Evolutionary conservation across 495 filamentous ascomycete genomes (phyloP).

Genomic region (Talaromyces proteolyticus): DNA sequence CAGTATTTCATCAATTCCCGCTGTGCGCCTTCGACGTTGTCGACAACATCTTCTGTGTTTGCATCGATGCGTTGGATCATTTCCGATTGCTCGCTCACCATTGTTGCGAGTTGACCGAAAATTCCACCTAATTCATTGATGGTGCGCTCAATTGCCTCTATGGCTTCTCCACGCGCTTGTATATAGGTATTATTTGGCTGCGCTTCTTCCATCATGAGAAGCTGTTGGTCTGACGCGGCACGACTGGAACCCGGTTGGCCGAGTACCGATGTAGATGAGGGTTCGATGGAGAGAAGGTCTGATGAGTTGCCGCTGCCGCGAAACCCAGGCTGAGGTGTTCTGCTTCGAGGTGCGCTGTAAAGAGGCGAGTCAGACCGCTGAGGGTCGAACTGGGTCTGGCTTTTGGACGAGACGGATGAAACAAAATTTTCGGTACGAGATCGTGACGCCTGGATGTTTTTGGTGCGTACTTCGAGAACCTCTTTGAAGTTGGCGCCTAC

Average conservation of each 20-base stretch:
- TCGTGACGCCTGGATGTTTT: conserved; percentile 94
- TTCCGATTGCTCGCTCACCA: conserved; percentile 96
- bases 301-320: conserved; percentile 38
- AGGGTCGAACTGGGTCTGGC: conserved; percentile 54
- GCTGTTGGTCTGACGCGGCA: conserved; percentile 74
- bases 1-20: conserved; percentile 93
- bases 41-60: conserved; percentile 93
- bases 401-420: conserved; percentile 76
- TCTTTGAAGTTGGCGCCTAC: conserved; percentile 95
- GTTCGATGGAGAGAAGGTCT: conserved; percentile 83
- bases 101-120: conserved; percentile 92
- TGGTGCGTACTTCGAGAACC: conserved; percentile 91
- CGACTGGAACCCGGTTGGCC: conserved; percentile 27
- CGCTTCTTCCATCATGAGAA: conserved; percentile 92
- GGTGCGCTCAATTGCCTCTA: conserved; percentile 93
- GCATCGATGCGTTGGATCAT: conserved; percentile 92
- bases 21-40: conserved; percentile 94
- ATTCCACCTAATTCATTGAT: conserved; percentile 93
- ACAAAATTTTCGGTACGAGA: conserved; percentile 95
- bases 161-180: conserved; percentile 87
- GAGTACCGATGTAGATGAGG: conserved; percentile 51
- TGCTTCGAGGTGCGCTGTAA: conserved; percentile 73
- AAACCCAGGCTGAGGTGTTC: conserved; percentile 55
- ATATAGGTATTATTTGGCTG: conserved; percentile 83
- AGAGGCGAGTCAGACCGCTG: conserved; percentile 69